Evolutionary conservation across 2,329 filamentous ascomycete species (phyloP), one percentile per base, ranked within the genome.

Genomic region (Colletotrichum lini): DNA sequence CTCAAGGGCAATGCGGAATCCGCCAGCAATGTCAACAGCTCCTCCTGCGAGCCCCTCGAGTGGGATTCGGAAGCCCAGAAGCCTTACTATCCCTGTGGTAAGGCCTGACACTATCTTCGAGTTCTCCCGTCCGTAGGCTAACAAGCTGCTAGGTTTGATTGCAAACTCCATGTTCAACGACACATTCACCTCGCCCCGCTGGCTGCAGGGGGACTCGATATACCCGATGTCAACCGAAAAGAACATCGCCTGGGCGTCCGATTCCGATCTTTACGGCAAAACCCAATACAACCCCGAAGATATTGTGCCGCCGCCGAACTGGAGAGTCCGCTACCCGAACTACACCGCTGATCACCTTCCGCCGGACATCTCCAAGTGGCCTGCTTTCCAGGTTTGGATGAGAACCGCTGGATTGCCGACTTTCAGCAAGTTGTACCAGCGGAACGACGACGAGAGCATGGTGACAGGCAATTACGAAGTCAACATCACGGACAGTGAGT

Each of bases 321-420:
- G 96, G 96, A 80, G 83, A 21, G 78, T 87, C 15, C 88, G 90
- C 69, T 98, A 92, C 75, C 92, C 91, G 8, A 79, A 92, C 47
- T 89, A 88, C 72, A 91, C 88, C 3, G 80, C 85, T 0, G 83
- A 88, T 0, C 87, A 88, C 62, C 89, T 88, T 2, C 91, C 94
- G 26, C 94, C 95, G 0, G 83, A 96, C 76, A 81, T 98, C 21
- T 87, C 92, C 73, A 83, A 90, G 0, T 92, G 94, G 83, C 93
- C 98, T 80, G 90, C 91, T 53, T 97, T 99, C 81, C 95, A 98
- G 83, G 95, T 98, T 26, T 99, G 96, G 96, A 99, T 99, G 96
- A 91, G 96, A 76, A 97, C 97, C 2, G 96, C 96, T 30, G 96
- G 96, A 69, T 84, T 98, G 77, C 96, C 96, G 1, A 93, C 92